Base-by-base conservation (phyloP, 208 protist species). In the Naegleria lovaniensis region DNA sequence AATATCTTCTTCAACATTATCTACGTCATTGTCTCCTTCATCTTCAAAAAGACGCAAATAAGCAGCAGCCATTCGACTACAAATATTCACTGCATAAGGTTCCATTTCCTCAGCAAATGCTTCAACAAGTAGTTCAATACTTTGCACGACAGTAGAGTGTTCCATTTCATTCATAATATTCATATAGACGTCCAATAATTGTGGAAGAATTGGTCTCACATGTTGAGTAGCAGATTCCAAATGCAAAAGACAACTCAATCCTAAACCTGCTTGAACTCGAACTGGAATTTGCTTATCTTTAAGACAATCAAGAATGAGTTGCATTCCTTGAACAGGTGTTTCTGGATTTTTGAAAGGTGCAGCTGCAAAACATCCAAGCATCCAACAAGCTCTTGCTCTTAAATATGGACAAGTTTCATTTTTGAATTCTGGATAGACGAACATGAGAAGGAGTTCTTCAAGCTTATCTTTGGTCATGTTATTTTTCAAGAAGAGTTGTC, bases 101-200 rank as follows among this genome's bases (percentile, higher is more conserved):
- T 95, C 96, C 36, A 98, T 95, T 76, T 95, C 94, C 85, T 94
- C 90, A 89, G 94, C 92, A 92, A 97, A 98, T 87, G 95, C 94
- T 43, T 92, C 79, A 43, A 98, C 97, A 0, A 97, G 97, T 40
- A 95, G 95, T 40, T 96, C 96, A 39, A 98, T 92, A 38, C 97
- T 97, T 39, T 95, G 93, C 36, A 98, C 94, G 11, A 98, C 94
- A 9, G 94, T 94, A 51, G 98, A 97, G 92, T 95, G 96, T 90
- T 98, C 96, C 91, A 97, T 96, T 75, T 97, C 91, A 11, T 93
- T 93, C 94, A 98, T 97, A 0, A 98, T 93, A 41, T 94, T 90
- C 84, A 98, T 97, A 92, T 97, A 97, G 83, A 96, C 93, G 43
- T 97, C 94, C 7, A 98, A 94, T 22, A 98, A 85, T 51, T 97